phyloP scores from a whole-genome alignment of 352 stramenopile genomes.

The Globisporangium alternatum region DNA sequence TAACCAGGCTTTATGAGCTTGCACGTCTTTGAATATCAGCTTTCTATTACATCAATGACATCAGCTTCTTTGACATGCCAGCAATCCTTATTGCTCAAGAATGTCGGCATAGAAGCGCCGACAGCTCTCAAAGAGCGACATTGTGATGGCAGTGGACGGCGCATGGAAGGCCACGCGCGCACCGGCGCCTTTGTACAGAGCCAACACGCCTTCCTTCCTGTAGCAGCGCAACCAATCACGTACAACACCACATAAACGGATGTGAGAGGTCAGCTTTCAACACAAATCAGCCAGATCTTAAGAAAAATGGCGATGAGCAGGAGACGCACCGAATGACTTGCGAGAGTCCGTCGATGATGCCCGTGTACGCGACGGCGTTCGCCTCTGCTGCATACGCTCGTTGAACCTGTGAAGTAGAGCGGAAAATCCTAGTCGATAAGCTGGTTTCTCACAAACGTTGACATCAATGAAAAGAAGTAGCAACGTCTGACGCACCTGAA shows the following conservation, averaged over 20 bases:
- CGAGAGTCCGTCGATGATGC: slow-evolving; percentile 86
- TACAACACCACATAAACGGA: slow-evolving; percentile 1
- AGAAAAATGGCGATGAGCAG: neutral
- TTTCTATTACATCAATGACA: neutral
- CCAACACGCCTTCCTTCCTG: slow-evolving; percentile 85
- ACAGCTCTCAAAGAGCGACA: slow-evolving; percentile 95
- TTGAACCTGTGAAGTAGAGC: slow-evolving; percentile 34
- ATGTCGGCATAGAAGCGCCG: slow-evolving; percentile 51
- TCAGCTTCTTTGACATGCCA: neutral
- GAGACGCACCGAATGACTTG: slow-evolving; percentile 63
- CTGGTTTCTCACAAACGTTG: neutral
- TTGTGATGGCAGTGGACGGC: slow-evolving; percentile 95
- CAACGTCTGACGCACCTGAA: slow-evolving; percentile 79
- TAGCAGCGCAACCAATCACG: slow-evolving; percentile 9
- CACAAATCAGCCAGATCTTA: neutral
- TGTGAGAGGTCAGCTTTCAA: neutral
- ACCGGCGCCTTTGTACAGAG: slow-evolving; percentile 93
- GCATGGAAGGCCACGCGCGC: slow-evolving; percentile 94
- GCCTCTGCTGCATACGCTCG: slow-evolving; percentile 38
- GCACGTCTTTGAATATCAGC: neutral
- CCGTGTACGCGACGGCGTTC: slow-evolving; percentile 37
- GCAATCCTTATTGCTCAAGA: slow-evolving; percentile 26
- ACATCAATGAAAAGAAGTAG: neutral
- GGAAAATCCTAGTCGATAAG: neutral
- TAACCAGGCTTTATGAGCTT: neutral